Evolutionary conservation across 2,329 filamentous ascomycete species (phyloP).

Genomic region (Calonectria pseudoturangicola): DNA sequence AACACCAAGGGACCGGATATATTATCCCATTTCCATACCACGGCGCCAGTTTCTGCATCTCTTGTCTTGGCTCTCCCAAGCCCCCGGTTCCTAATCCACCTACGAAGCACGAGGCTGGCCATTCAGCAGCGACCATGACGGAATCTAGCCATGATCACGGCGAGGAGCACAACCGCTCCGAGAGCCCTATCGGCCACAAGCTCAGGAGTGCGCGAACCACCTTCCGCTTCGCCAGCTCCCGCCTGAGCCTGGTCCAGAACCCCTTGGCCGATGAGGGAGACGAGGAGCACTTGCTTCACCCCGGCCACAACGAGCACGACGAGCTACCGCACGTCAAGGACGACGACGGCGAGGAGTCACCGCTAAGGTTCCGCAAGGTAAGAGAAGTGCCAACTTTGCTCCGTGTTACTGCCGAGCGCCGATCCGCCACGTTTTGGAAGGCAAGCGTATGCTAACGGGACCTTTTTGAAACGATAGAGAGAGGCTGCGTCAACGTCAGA

Average conservation of each 20-base stretch:
- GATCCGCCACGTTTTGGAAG: not conserved
- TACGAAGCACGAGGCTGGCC: not conserved
- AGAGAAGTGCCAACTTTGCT: not conserved
- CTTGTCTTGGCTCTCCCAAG: constrained; percentile 18
- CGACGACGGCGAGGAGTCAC: constrained; percentile 19
- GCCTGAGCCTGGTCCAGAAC: constrained; percentile 23
- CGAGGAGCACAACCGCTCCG: not conserved
- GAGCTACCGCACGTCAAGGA: not conserved
- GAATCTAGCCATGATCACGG: constrained; percentile 3
- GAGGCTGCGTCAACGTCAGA: constrained; percentile 33
- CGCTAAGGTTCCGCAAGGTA: constrained; percentile 32
- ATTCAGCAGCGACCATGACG: constrained; percentile 2
- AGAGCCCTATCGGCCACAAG: constrained; percentile 24
- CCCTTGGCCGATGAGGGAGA: constrained; percentile 19
- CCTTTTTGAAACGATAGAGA: not conserved
- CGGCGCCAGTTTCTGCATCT: constrained; percentile 4
- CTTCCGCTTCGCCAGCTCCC: constrained; percentile 32
- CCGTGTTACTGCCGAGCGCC: not conserved
- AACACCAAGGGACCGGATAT: constrained; percentile 2
- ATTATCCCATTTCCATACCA: constrained; percentile 21
- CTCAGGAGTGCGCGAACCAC: constrained; percentile 29
- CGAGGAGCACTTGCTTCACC: constrained; percentile 16
- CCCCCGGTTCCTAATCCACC: not conserved
- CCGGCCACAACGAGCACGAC: not conserved
- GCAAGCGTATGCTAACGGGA: constrained; percentile 9